phyloP scores from a whole-genome alignment of 805 yeast genomes.

The Candida takata region DNA sequence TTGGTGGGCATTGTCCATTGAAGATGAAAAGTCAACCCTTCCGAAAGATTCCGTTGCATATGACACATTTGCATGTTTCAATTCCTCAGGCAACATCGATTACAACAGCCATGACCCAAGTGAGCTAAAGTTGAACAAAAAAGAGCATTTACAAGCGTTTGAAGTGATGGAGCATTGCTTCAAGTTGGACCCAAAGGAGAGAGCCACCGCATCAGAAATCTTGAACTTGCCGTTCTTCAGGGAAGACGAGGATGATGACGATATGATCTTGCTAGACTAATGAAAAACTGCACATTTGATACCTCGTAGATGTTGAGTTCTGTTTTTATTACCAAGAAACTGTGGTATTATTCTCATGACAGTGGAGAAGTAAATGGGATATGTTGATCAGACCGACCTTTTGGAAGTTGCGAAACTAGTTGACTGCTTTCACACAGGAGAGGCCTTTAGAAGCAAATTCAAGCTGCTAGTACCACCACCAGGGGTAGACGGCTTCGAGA shows the following conservation, averaged over 20 bases:
- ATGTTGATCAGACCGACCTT: too few species aligned
- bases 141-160: conserved; percentile 17
- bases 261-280: conserved; percentile 9
- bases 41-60: conserved; percentile 68
- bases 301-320: too few species aligned
- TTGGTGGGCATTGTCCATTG: conserved; percentile 35
- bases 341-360: too few species aligned
- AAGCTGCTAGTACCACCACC: too few species aligned
- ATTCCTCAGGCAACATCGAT: conserved; percentile 6
- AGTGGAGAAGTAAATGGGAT: too few species aligned
- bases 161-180: conserved; percentile 41
- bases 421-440: too few species aligned
- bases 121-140: conserved; percentile 6
- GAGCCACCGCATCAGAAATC: conserved; percentile 79
- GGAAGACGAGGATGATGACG: conserved; percentile 15
- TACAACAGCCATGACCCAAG: conserved; percentile 4
- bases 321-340: too few species aligned
- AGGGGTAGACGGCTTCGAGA: too few species aligned
- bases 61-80: conserved; percentile 46
- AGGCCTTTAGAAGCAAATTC: too few species aligned
- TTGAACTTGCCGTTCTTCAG: conserved; percentile 29
- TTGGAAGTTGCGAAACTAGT: too few species aligned
- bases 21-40: conserved; percentile 49
- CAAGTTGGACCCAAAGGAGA: conserved; percentile 67
- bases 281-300: too few species aligned